Evolutionary conservation across 192 early-diverging fungal species (phyloP).

Genomic region (Coemansia biformis): DNA sequence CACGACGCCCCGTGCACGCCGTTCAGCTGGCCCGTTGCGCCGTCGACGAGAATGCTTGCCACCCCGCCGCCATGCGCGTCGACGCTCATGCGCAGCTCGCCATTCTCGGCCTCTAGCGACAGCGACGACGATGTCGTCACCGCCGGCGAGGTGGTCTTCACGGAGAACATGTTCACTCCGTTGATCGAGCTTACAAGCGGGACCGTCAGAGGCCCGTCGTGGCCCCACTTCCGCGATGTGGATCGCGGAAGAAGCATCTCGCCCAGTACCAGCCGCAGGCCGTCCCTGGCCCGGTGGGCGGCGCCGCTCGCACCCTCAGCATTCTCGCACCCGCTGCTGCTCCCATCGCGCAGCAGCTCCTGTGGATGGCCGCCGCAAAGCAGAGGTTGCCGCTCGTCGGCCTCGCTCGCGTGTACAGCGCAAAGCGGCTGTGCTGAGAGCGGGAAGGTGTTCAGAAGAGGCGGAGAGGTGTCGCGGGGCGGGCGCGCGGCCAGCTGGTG

Average conservation of each 20-base stretch:
- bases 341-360: no score
- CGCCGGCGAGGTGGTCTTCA: slow-evolving; percentile 7
- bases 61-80: slow-evolving; percentile 4
- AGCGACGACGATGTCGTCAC: slow-evolving; percentile 11
- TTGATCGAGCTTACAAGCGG: slow-evolving; percentile 15
- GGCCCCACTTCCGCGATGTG: slow-evolving; percentile 31
- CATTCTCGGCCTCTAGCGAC: slow-evolving; percentile 2
- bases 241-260: slow-evolving; percentile 18
- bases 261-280: slow-evolving; percentile 18
- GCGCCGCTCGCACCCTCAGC: not conserved
- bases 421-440: no score
- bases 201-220: slow-evolving; percentile 29
- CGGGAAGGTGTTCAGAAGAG: no score
- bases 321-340: not conserved
- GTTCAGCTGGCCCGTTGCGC: slow-evolving; percentile 3
- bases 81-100: no score
- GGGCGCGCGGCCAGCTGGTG: not conserved
- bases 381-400: no score
- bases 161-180: slow-evolving; percentile 1
- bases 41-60: slow-evolving; percentile 3
- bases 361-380: no score
- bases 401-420: no score
- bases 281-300: slow-evolving; percentile 1
- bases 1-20: slow-evolving; percentile 5
- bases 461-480: no score